Evolutionary conservation across 306 rosid species (phyloP).

Genomic region (Corylus heterophylla): DNA sequence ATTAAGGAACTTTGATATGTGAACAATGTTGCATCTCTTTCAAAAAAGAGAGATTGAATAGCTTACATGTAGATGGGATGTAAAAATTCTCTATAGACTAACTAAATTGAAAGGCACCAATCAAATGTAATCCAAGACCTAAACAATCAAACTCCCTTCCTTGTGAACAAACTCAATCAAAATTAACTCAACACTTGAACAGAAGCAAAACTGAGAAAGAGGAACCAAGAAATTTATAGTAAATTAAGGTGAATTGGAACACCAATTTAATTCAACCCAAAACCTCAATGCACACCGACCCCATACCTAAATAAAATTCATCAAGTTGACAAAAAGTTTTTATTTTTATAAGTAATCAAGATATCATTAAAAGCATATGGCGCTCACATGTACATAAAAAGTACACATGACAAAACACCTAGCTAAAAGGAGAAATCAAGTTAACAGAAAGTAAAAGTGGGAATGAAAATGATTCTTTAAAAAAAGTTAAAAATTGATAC

Average conservation of each 20-base stretch:
- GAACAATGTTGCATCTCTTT: background rate
- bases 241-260: background rate
- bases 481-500: background rate
- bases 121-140: conserved; percentile 3
- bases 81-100: background rate
- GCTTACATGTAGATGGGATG: background rate
- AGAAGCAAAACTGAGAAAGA: background rate
- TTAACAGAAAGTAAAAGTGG: background rate
- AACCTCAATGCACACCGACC: background rate
- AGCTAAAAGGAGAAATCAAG: background rate
- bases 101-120: background rate
- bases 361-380: no score
- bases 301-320: background rate
- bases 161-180: background rate
- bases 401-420: no score
- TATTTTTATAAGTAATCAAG: no score
- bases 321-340: background rate
- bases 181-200: background rate
- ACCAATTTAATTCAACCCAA: background rate
- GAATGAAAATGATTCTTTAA: background rate
- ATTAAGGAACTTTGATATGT: background rate
- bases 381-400: no score
- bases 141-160: background rate
- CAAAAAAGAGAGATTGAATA: background rate
- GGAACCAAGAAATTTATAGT: background rate